Percentiles rank a stretch among this genome's conserved stretches.
phyloP scores from a whole-genome alignment of 345 rosid species.

The Nephelium lappaceum region DNA sequence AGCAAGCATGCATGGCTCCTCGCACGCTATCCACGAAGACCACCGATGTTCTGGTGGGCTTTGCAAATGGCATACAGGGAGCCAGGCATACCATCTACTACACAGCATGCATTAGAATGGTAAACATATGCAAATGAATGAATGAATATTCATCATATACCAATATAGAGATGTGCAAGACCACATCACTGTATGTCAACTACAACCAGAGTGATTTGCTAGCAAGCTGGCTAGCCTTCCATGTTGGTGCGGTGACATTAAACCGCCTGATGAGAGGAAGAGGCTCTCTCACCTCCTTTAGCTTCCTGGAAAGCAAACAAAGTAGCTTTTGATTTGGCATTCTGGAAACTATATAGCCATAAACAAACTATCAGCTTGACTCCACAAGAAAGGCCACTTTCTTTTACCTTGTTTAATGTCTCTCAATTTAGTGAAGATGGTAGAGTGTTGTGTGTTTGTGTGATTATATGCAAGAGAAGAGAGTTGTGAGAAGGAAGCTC shows the following conservation, averaged over 20 bases:
- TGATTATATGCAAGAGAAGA: slow-evolving; percentile 2
- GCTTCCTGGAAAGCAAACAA: too few relatives aligned
- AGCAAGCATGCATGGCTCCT: slow-evolving; percentile 55
- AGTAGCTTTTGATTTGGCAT: too few relatives aligned
- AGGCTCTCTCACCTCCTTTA: too few relatives aligned
- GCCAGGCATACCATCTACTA: slow-evolving; percentile 49
- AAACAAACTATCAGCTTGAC: too few relatives aligned
- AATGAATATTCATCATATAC: background rate
- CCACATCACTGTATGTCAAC: background rate
- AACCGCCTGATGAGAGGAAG: too few relatives aligned
- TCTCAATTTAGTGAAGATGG: slow-evolving; percentile 20
- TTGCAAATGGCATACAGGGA: slow-evolving; percentile 61
- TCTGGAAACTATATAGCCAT: too few relatives aligned
- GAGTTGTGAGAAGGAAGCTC: slow-evolving; percentile 20
- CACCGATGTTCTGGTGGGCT: slow-evolving; percentile 40
- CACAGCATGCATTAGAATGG: background rate
- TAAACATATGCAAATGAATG: slow-evolving; percentile 9
- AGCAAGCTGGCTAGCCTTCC: background rate
- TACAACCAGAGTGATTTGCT: background rate
- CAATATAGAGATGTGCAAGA: background rate
- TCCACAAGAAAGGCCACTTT: too few relatives aligned
- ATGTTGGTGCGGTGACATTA: background rate
- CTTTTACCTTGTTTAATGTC: background rate
- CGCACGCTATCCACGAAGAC: slow-evolving; percentile 52
- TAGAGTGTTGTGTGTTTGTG: slow-evolving; percentile 5